A percentile compares a stretch with the other conserved stretches of the same genome.
Conservation (phyloP, 2,329 filamentous ascomycete species). For the Allantophomopsis lycopodina region DNA sequence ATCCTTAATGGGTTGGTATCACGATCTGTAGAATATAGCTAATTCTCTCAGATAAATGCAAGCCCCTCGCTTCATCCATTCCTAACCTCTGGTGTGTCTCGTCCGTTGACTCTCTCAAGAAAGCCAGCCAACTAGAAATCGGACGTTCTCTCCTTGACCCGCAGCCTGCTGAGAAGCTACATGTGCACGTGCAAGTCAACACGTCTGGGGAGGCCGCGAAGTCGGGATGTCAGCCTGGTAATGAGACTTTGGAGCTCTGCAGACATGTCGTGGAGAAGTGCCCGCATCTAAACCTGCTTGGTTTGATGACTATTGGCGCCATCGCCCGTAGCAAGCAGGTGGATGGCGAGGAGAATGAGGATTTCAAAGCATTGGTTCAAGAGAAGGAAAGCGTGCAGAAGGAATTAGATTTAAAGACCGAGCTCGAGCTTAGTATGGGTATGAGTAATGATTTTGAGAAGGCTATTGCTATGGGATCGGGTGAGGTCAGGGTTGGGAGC, state of each 20-base stretch:
- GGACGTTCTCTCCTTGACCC: constrained; percentile 48
- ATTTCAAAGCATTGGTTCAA: constrained; percentile 59
- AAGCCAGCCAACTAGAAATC: constrained; percentile 69
- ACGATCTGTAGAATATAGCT: background rate
- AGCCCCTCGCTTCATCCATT: constrained; percentile 66
- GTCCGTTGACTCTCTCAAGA: constrained; percentile 78
- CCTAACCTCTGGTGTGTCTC: constrained; percentile 86
- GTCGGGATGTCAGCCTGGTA: constrained; percentile 61
- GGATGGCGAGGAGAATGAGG: constrained; percentile 73
- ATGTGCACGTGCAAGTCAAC: constrained; percentile 85
- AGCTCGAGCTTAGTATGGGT: constrained; percentile 87
- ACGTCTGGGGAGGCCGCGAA: constrained; percentile 82
- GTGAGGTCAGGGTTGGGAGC: constrained; percentile 83
- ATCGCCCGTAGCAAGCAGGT: constrained; percentile 72
- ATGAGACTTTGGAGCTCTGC: constrained; percentile 50
- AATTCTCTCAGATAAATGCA: constrained; percentile 61
- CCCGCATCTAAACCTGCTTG: constrained; percentile 59
- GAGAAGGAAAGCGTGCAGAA: constrained; percentile 56
- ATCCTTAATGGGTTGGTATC: too few relatives aligned
- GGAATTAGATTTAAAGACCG: constrained; percentile 42
- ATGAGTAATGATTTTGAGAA: constrained; percentile 97
- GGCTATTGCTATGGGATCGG: constrained; percentile 70
- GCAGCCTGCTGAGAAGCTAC: constrained; percentile 16
- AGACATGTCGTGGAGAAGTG: constrained; percentile 56
- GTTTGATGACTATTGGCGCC: constrained; percentile 94